These are phyloP conservation scores for Phytophthora uliginosa DNA, from an alignment of 352 stramenopile species.

Conservation along the genomic window DNA sequence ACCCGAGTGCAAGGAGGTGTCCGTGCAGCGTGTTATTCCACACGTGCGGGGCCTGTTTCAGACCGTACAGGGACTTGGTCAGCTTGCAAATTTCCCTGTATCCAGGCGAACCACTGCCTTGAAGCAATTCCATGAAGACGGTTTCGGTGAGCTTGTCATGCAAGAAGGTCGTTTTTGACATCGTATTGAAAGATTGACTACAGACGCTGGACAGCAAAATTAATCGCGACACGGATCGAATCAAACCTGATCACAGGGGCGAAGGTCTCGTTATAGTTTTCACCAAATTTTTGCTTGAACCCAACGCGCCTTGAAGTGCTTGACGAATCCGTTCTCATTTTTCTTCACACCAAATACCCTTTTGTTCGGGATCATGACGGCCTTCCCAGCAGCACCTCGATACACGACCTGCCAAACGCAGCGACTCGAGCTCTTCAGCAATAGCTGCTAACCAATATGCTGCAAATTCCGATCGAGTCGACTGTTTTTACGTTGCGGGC, in stretches of 20 bases:
- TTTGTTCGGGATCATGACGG: neutral
- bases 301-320: constrained; percentile 12
- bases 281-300: constrained; percentile 11
- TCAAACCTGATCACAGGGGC: constrained; percentile 15
- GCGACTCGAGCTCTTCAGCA: neutral
- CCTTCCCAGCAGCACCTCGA: neutral
- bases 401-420: constrained; percentile 11
- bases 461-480: constrained; percentile 12
- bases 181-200: no score
- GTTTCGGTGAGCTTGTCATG: no score
- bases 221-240: neutral
- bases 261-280: constrained; percentile 11
- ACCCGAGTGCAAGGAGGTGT: neutral
- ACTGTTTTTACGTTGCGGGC: neutral
- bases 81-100: no score
- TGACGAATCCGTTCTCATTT: constrained; percentile 3
- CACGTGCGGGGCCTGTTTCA: neutral
- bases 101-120: no score
- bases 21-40: constrained; percentile 20
- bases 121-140: no score
- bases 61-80: no score
- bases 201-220: neutral
- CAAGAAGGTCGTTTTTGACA: no score
- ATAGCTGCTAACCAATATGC: neutral
- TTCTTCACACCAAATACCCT: constrained; percentile 9